Conservation (phyloP, 2,329 filamentous ascomycete species). For the Pseudogymnoascus sp. region DNA sequence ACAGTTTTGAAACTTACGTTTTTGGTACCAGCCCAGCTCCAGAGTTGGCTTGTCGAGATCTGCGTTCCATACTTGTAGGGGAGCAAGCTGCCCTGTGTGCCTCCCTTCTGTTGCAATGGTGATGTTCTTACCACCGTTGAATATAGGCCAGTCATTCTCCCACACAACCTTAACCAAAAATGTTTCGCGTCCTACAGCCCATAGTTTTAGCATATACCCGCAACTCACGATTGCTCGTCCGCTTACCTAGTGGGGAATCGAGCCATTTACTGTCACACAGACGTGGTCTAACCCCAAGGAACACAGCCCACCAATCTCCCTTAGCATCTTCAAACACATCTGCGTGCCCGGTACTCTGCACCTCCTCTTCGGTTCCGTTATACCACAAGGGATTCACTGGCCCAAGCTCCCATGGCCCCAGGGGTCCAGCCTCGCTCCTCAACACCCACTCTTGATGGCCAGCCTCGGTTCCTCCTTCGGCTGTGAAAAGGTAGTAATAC, state of each 20-base stretch:
- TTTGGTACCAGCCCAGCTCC: slow-evolving; percentile 34
- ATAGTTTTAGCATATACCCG: not conserved
- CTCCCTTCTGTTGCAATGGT: slow-evolving; percentile 27
- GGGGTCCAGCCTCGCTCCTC: slow-evolving; percentile 36
- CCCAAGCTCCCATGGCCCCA: slow-evolving; percentile 42
- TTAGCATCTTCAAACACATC: slow-evolving; percentile 39
- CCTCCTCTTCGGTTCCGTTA: slow-evolving; percentile 34
- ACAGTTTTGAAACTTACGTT: slow-evolving; percentile 22
- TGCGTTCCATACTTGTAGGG: slow-evolving; percentile 28
- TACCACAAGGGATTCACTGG: slow-evolving; percentile 38
- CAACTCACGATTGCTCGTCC: not conserved
- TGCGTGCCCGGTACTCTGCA: slow-evolving; percentile 29
- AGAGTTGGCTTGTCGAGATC: slow-evolving; percentile 30
- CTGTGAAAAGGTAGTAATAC: slow-evolving; percentile 34
- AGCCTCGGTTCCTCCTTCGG: slow-evolving; percentile 29
- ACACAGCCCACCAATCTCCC: slow-evolving; percentile 42
- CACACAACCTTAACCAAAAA: slow-evolving; percentile 18
- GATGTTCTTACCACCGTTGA: slow-evolving; percentile 18
- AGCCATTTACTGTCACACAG: slow-evolving; percentile 25
- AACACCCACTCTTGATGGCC: slow-evolving; percentile 47
- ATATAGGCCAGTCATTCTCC: slow-evolving; percentile 20
- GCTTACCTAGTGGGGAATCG: slow-evolving; percentile 36
- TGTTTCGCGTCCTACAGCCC: slow-evolving; percentile 15
- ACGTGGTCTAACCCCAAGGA: slow-evolving; percentile 38
- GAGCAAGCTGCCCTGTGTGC: slow-evolving; percentile 18